Base-by-base conservation (phyloP, 1,139 yeast genomes). In the Barnettozyma hawaiiensis region DNA sequence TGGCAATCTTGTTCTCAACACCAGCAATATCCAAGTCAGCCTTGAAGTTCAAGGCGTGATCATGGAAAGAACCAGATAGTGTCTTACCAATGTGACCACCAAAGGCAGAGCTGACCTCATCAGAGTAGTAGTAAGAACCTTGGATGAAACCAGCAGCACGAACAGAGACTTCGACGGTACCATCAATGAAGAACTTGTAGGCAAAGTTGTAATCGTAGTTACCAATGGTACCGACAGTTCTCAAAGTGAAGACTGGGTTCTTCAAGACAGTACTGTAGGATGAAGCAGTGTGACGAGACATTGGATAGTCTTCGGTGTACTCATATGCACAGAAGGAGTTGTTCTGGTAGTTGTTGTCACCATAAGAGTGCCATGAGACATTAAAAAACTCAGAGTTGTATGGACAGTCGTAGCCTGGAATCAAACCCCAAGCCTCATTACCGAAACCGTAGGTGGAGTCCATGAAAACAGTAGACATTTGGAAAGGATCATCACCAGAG, bases 141-240 rank as follows among this genome's bases (percentile, higher is more conserved):
- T 55, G 60, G 18, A 55, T 55, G 48, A 37, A 55, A 42, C 60
- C 60, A 33, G 60, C 59, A 31, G 59, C 59, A 41, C 60, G 49
- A 21, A 52, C 57, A 32, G 52, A 45, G 31, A 54, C 54, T 26
- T 55, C 59, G 41, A 55, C 37, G 18, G 59, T 54, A 43, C 60
- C 60, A 39, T 55, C 60, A 14, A 55, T 21, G 42, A 32, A 51
- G 41, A 54, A 55, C 40, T 54, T 53, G 47, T 54, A 55, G 11
- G 48, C 35, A 42, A 55, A 54, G 49, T 54, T 54, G 43, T 55
- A 55, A 41, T 55, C 60, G 38, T 55, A 55, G 41, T 55, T 55
- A 36, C 60, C 60, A 40, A 55, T 53, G 18, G 60, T 55, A 20
- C 54, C 46, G 24, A 55, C 49, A 3, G 52, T 41, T 51, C 60